Percentiles rank a stretch among this genome's conserved stretches.
These are phyloP conservation scores for rapeseed (Brassica napus) DNA, from an alignment of 345 rosid genomes.

Conservation along the genomic window DNA sequence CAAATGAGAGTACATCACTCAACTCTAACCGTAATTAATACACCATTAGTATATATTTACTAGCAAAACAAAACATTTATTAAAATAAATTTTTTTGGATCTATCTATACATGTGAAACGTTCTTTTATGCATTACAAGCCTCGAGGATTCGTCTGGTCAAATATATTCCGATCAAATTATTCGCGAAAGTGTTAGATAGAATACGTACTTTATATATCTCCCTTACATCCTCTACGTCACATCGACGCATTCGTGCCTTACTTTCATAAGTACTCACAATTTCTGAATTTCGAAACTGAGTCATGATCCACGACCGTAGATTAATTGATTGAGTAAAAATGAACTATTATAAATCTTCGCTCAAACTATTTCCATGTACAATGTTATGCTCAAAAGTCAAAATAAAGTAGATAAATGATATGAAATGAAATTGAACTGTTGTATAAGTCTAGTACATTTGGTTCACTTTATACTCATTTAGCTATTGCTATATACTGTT, in stretches of 20 bases:
- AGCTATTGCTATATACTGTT: neutral
- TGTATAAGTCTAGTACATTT: neutral
- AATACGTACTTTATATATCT: constrained; percentile 21
- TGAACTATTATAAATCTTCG: neutral
- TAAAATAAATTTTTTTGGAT: neutral
- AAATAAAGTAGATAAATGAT: neutral
- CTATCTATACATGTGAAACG: neutral
- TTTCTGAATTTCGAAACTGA: constrained; percentile 1
- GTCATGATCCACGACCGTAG: constrained; percentile 12
- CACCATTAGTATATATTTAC: neutral
- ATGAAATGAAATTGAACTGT: neutral
- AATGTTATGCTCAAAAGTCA: neutral
- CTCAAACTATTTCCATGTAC: neutral
- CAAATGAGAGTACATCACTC: neutral
- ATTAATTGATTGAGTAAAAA: neutral
- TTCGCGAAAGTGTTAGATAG: constrained; percentile 26
- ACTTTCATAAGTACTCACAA: constrained; percentile 9
- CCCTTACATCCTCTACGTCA: constrained; percentile 29
- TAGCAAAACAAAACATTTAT: neutral
- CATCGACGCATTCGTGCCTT: constrained; percentile 30
- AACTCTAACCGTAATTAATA: neutral
- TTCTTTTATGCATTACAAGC: constrained; percentile 12
- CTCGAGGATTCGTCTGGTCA: constrained; percentile 38
- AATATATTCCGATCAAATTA: constrained; percentile 37
- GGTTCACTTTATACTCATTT: constrained; percentile 4